Evolutionary conservation across 495 filamentous ascomycete species (phyloP), one percentile per base, ranked within the genome.

Genomic region (Hyaloscypha variabilis): DNA sequence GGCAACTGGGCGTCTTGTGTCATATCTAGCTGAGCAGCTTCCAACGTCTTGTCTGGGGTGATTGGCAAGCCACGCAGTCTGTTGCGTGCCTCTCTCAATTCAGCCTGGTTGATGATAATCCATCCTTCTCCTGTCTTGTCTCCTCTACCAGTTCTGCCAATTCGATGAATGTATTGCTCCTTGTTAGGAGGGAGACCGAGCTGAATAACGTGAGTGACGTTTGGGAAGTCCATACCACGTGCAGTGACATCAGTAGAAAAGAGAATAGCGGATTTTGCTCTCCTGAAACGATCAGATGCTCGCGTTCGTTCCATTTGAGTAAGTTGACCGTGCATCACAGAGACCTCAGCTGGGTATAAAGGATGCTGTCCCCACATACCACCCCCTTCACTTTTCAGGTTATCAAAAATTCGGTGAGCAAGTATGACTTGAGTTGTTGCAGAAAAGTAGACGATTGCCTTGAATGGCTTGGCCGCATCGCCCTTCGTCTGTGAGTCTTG

Each of bases 211-310:
- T 97, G 86, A 52, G 93, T 89, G 59, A 97, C 94, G 68, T 93
- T 88, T 60, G 94, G 93, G 79, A 97, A 97, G 75, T 97, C 94
- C 92, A 97, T 94, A 70, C 95, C 95, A 73, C 95, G 88, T 17
- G 95, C 92, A 1, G 94, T 95, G 28, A 99, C 94, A 76, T 99
- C 95, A 5, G 93, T 93, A 1, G 94, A 94, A 75, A 98, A 85
- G 28, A 99, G 83, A 60, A 99, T 90, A 30, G 80, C 94, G 28
- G 84, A 83, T 19, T 78, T 62, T 11, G 85, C 78, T 5, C 64
- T 70, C 24, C 88, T 85, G 85, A 99, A 99, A n/a, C 31, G 62
- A 0, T 92, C 82, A 0, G 95, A 84, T n/a, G 82, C 84, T 10
- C 69, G 69, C 1, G 91, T 92, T 31, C 95, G 87, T 64, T 78